Evolutionary conservation across 192 early-diverging fungal genomes (phyloP).

Genomic region (Haplosporangium gracile): DNA sequence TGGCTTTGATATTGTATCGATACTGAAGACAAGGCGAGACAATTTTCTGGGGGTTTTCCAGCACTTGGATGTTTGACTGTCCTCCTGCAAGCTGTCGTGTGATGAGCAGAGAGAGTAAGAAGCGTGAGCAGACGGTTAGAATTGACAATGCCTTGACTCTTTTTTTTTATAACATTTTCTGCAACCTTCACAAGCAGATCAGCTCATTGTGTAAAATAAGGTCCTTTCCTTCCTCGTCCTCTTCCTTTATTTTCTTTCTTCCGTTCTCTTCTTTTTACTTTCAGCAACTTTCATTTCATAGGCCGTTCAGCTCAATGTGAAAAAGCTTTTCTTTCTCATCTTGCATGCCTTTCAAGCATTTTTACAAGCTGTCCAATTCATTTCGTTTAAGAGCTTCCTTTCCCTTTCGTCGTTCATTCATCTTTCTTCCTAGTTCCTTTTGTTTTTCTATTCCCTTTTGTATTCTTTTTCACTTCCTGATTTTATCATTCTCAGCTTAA

Average conservation of each 20-base stretch:
- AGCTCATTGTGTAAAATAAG: background rate
- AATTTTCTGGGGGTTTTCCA: constrained; percentile 42
- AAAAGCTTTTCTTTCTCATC: no score
- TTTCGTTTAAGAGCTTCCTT: no score
- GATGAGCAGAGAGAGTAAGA: background rate
- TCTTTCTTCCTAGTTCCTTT: background rate
- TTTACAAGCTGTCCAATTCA: no score
- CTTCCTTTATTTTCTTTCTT: no score
- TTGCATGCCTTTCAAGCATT: no score
- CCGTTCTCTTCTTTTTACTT: no score
- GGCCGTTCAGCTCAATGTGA: no score
- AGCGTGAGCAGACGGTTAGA: background rate
- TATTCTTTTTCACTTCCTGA: background rate
- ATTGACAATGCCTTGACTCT: background rate
- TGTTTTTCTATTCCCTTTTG: background rate
- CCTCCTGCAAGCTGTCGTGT: constrained; percentile 44
- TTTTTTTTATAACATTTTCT: no score
- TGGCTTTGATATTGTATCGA: no score
- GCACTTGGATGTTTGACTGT: constrained; percentile 31
- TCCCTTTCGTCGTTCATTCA: no score
- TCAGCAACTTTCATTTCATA: no score
- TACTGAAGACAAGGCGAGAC: constrained; percentile 59
- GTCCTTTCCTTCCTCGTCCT: background rate
- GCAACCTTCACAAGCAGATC: no score
- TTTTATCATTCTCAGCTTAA: background rate